phyloP scores from a whole-genome alignment of 805 yeast genomes.

The Starmerella apicola region DNA sequence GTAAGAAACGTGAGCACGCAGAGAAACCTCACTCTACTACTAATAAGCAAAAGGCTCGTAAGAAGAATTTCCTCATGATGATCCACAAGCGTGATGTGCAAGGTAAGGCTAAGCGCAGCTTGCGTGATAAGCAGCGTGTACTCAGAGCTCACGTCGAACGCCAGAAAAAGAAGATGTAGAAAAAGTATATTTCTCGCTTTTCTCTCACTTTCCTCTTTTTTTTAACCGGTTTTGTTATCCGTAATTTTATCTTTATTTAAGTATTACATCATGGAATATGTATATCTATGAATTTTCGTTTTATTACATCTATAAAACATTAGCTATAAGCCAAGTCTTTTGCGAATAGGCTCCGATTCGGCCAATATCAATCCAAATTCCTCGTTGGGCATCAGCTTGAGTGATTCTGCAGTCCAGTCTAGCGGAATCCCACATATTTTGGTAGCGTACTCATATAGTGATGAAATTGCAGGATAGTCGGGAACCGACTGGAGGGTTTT shows the following conservation, averaged over 20 bases:
- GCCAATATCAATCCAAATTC: no score
- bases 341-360: no score
- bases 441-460: slow-evolving; percentile 4
- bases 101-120: slow-evolving; percentile 81
- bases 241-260: no score
- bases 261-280: background rate
- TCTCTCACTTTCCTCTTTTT: no score
- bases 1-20: slow-evolving; percentile 55
- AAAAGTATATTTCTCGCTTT: no score
- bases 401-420: no score
- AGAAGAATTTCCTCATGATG: slow-evolving; percentile 99
- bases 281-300: no score
- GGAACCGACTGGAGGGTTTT: background rate
- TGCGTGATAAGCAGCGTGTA: slow-evolving; percentile 81
- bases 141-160: slow-evolving; percentile 75
- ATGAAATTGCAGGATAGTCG: slow-evolving; percentile 6
- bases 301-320: no score
- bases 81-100: slow-evolving; percentile 89
- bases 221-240: no score
- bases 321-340: no score
- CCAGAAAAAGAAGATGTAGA: slow-evolving; percentile 74
- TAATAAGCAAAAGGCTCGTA: slow-evolving; percentile 87
- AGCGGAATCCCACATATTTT: no score
- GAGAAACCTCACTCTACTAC: slow-evolving; percentile 78
- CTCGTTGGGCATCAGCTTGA: no score